phyloP scores from a whole-genome alignment of 2,329 filamentous ascomycete species.

The Hymenoscyphus infarciens region DNA sequence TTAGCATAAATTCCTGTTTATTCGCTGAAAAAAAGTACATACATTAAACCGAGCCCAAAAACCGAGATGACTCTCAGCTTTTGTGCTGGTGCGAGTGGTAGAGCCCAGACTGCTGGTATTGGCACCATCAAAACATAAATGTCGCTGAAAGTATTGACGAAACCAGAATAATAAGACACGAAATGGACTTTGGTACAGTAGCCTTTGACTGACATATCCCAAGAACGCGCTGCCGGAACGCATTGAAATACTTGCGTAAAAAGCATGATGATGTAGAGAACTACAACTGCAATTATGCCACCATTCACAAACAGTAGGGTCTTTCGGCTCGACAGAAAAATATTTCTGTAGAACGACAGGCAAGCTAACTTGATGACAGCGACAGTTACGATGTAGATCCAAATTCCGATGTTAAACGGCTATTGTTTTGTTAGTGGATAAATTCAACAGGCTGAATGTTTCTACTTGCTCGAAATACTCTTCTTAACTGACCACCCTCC shows the following conservation, averaged over 20 bases:
- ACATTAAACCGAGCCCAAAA: conserved; percentile 4
- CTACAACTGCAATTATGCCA: neutral
- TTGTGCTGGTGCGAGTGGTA: neutral
- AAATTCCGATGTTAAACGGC: neutral
- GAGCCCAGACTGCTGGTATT: conserved; percentile 1
- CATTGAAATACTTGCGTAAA: neutral
- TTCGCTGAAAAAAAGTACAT: neutral
- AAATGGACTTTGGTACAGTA: neutral
- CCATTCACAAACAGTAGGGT: neutral
- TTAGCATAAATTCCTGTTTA: neutral
- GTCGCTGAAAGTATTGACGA: conserved; percentile 4
- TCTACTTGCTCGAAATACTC: neutral
- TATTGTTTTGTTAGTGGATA: neutral
- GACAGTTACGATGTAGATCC: neutral
- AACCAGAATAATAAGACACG: neutral
- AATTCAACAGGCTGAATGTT: too few species aligned
- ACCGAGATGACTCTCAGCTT: neutral
- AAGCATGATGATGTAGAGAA: conserved; percentile 2
- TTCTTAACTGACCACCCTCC: neutral
- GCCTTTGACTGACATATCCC: neutral
- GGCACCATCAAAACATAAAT: conserved; percentile 5
- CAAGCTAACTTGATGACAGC: neutral
- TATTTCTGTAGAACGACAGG: conserved; percentile 4
- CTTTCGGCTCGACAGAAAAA: neutral
- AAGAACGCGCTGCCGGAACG: neutral